A percentile compares a stretch with the other conserved stretches of the same genome.
phyloP scores from a whole-genome alignment of 768 basidiomycete genomes.

The Coprinopsis cinerea region DNA sequence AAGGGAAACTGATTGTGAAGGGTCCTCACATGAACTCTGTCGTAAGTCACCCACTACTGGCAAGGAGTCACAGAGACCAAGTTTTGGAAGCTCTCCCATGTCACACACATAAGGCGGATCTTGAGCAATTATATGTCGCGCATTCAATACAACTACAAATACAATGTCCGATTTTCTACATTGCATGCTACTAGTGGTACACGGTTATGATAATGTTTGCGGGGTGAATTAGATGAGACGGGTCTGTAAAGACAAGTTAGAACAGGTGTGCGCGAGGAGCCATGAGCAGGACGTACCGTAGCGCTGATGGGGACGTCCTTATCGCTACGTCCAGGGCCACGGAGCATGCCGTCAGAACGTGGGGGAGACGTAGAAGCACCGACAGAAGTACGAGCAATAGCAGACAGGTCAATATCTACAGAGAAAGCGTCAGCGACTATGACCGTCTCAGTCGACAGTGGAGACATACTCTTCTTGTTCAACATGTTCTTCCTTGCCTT shows the following conservation, averaged over 20 bases:
- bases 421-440: constrained; percentile 30
- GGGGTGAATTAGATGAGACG: neutral
- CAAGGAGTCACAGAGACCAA: too few relatives aligned
- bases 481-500: constrained; percentile 71
- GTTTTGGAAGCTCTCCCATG: too few relatives aligned
- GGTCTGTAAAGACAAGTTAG: neutral
- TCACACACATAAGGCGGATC: neutral
- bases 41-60: too few relatives aligned
- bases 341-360: neutral
- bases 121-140: neutral
- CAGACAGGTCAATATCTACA: constrained; percentile 51
- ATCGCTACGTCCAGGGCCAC: neutral
- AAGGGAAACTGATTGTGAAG: too few relatives aligned
- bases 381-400: constrained; percentile 79
- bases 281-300: neutral
- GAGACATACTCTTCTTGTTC: constrained; percentile 54
- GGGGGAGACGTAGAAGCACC: constrained; percentile 57
- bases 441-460: too few relatives aligned
- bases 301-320: neutral
- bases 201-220: neutral
- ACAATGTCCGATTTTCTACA: neutral
- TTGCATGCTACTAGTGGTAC: neutral
- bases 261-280: neutral
- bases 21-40: too few relatives aligned
- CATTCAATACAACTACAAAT: neutral